Conservation (phyloP, 495 filamentous ascomycete genomes). For the Entonaema liquescens region DNA sequence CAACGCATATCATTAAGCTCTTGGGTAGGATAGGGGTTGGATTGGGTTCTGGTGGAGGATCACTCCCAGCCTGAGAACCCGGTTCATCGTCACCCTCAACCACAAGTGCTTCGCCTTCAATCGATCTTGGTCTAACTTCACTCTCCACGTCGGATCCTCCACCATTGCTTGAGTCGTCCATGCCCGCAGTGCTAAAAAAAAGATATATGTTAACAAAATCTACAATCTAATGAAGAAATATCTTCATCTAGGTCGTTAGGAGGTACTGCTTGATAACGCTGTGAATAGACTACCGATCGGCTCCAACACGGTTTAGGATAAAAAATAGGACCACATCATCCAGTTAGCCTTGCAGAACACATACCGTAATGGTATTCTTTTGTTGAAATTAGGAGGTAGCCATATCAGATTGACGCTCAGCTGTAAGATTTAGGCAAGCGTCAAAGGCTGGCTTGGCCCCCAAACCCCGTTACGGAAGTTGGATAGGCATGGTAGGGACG, state of each 20-base stretch:
- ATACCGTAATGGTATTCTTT: neutral
- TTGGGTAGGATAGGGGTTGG: neutral
- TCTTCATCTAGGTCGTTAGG: too few species aligned
- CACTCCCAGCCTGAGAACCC: conserved; percentile 2
- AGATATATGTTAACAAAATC: too few species aligned
- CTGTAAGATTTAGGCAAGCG: neutral
- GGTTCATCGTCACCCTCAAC: neutral
- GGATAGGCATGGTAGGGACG: neutral
- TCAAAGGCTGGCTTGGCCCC: conserved; percentile 5
- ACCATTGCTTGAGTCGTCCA: too few species aligned
- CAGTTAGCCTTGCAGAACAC: neutral
- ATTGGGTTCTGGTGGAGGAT: neutral
- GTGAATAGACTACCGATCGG: too few species aligned
- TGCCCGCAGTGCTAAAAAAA: too few species aligned
- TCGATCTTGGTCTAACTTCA: neutral
- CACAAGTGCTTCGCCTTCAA: neutral
- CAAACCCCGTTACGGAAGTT: neutral
- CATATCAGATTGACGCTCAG: neutral
- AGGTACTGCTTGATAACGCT: too few species aligned
- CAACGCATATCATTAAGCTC: conserved; percentile 16
- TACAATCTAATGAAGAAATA: too few species aligned
- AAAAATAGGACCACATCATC: neutral
- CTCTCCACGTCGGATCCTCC: neutral
- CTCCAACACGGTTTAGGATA: neutral
- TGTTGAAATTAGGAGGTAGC: too few species aligned